Percentiles rank a stretch among this genome's conserved stretches.
Conservation (phyloP, 371 early-diverging fungal genomes). For the Circinella umbellata region DNA sequence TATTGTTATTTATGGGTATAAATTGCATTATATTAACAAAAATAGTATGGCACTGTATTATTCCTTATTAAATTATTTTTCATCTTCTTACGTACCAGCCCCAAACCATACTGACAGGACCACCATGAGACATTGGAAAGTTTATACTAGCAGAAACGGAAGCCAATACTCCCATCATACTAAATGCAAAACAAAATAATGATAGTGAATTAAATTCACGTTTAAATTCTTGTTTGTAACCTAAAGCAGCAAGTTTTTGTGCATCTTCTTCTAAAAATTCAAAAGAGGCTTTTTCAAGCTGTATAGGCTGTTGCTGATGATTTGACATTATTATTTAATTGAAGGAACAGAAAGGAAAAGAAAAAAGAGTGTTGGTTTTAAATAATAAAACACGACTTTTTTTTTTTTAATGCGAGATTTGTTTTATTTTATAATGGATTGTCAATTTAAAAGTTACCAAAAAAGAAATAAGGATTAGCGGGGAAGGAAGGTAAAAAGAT, state of each 20-base stretch:
- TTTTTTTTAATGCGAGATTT: too few species aligned
- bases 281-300: slow-evolving; percentile 1
- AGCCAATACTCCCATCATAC: slow-evolving; percentile 39
- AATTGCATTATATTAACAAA: too few species aligned
- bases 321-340: background rate
- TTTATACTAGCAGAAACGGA: slow-evolving; percentile 24
- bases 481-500: background rate
- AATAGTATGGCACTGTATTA: too few species aligned
- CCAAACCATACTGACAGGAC: slow-evolving; percentile 18
- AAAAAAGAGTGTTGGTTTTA: too few species aligned
- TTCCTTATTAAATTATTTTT: too few species aligned
- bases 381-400: too few species aligned
- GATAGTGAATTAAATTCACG: slow-evolving; percentile 39
- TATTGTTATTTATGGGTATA: background rate
- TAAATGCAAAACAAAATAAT: slow-evolving; percentile 37
- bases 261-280: slow-evolving; percentile 36
- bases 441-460: background rate
- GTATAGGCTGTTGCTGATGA: background rate
- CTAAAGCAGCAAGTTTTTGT: slow-evolving; percentile 36
- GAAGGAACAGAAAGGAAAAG: background rate
- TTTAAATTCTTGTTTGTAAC: slow-evolving; percentile 50
- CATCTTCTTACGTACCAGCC: slow-evolving; percentile 2
- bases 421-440: too few species aligned
- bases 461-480: too few species aligned
- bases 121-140: slow-evolving; percentile 24